Evolutionary conservation across 2,329 filamentous ascomycete genomes (phyloP), one percentile per base, ranked within the genome.

Genomic region (Penicillium rolfsii): DNA sequence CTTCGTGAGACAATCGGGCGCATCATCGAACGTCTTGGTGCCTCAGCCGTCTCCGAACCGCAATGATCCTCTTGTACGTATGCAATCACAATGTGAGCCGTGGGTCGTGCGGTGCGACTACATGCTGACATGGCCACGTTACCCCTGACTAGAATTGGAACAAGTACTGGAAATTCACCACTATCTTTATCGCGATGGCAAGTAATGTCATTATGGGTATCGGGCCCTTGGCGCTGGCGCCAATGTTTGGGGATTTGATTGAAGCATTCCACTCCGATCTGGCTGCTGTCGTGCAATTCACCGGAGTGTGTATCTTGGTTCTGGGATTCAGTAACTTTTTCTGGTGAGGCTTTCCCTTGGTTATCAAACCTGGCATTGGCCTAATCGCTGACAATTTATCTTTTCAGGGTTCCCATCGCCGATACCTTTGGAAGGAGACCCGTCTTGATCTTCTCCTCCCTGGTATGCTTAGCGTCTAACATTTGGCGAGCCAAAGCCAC

Each of bases 191-290:
- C 2, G 69, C 80, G 0, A 80, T 80, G 4, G 74, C 76, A 54
- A 80, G 81, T 3, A 80, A 80, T 1, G 85, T 86, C 67, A 79
- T 75, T 1, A 83, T 86, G 67, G 83, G 82, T 1, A 79, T 86
- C 56, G 84, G 84, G 0, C 84, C 84, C 0, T 70, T 87, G 14
- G 80, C 84, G 9, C 72, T 86, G 8, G 82, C 83, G 2, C 80
- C 87, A 9, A 86, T 87, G 83, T 87, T 89, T 71, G 81, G 80
- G 0, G 77, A 84, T 55, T 80, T 87, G 61, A 84, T 87, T 66
- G 63, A 83, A 59, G 80, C 79, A 0, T 89, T 86, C 66, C 59
- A 87, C 53, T 81, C 81, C 16, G 80, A 79, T 61, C 72, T 87
- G 6, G 77, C 81, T 1, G 78, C 81, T 52, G 85, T 85, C 1